These are phyloP conservation scores for Sarocladiaceae sp. DNA, from an alignment of 2,329 filamentous ascomycete genomes.

Conservation along the genomic window DNA sequence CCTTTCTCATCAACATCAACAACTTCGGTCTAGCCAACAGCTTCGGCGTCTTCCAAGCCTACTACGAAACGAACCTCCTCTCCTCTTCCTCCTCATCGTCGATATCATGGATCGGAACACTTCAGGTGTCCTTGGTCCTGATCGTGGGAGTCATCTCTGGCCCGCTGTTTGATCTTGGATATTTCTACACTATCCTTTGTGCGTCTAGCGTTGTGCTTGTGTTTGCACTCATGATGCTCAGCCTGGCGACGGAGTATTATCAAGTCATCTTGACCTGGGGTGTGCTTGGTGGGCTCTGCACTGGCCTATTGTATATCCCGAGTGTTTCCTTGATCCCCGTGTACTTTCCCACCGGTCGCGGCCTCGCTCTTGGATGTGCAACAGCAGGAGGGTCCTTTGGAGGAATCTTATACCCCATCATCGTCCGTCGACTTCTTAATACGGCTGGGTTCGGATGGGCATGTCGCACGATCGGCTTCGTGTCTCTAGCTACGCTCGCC, in stretches of 20 bases:
- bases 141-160: conserved; percentile 34
- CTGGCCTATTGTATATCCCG: conserved; percentile 28
- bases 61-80: conserved; percentile 32
- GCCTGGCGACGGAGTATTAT: conserved; percentile 37
- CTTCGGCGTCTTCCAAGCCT: conserved; percentile 40
- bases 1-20: not conserved
- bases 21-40: conserved; percentile 29
- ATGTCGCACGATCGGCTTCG: conserved; percentile 27
- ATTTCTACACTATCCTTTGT: conserved; percentile 29
- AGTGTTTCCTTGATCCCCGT: conserved; percentile 29
- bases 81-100: conserved; percentile 24
- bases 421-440: conserved; percentile 25
- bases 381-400: conserved; percentile 34
- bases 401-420: conserved; percentile 31
- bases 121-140: conserved; percentile 35
- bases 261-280: conserved; percentile 33
- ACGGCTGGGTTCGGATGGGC: conserved; percentile 29
- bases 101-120: conserved; percentile 40
- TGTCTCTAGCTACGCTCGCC: conserved; percentile 24
- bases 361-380: conserved; percentile 36
- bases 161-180: conserved; percentile 35
- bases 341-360: conserved; percentile 33
- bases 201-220: conserved; percentile 28
- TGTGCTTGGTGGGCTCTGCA: conserved; percentile 30
- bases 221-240: conserved; percentile 38